Evolutionary conservation across 2,329 filamentous ascomycete genomes (phyloP).

Genomic region (Colletotrichum euphorbiae): DNA sequence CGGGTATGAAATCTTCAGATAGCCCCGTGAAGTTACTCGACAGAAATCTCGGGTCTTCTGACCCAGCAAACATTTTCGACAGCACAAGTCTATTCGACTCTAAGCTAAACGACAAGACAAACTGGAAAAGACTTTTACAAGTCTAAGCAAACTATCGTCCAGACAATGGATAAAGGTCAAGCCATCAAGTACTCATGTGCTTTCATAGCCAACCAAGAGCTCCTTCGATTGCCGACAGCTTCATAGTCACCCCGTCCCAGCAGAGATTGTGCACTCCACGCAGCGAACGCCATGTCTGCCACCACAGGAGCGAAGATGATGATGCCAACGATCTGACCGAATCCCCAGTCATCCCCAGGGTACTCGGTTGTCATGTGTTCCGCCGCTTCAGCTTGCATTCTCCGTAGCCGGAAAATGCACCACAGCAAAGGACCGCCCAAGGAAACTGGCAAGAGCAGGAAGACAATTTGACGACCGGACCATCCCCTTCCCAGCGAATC

Average conservation of each 20-base stretch:
- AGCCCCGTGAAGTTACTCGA: too few species aligned
- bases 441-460: background rate
- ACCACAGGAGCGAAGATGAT: conserved; percentile 1
- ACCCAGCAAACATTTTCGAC: conserved; percentile 39
- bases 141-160: too few species aligned
- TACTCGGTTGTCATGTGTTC: background rate
- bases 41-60: background rate
- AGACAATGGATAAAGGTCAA: too few species aligned
- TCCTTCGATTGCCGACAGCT: background rate
- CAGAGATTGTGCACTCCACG: background rate
- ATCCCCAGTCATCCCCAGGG: conserved; percentile 40
- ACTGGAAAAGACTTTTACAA: background rate
- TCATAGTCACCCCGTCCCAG: background rate
- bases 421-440: background rate
- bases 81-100: too few species aligned
- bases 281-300: background rate
- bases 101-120: background rate
- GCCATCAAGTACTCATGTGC: too few species aligned
- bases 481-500: background rate
- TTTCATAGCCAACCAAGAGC: too few species aligned
- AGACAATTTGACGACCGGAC: background rate
- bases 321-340: conserved; percentile 11
- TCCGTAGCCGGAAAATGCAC: conserved; percentile 18
- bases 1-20: too few species aligned
- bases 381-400: background rate